A percentile compares a stretch with the other conserved stretches of the same genome.
These are phyloP conservation scores for Eimeria zaria DNA, from an alignment of 169 alveolate species.

Conservation along the genomic window DNA sequence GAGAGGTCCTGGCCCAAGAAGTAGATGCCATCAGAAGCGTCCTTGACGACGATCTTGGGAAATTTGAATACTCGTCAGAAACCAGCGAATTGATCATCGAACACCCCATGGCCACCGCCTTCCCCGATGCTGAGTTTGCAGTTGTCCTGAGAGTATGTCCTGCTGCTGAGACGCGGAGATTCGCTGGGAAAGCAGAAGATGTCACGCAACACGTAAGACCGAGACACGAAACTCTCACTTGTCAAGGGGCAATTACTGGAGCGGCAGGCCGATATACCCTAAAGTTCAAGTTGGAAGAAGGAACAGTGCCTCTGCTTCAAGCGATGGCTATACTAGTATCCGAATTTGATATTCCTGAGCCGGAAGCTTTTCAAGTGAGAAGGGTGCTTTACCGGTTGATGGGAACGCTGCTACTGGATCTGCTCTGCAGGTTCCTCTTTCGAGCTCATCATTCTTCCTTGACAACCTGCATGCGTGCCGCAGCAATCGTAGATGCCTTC, in stretches of 20 bases:
- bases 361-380: conserved; percentile 32
- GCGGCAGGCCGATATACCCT: conserved; percentile 52
- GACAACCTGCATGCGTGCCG: background rate
- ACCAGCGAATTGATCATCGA: conserved; percentile 51
- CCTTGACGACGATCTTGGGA: conserved; percentile 58
- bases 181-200: conserved; percentile 46
- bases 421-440: background rate
- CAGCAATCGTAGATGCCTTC: background rate
- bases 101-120: conserved; percentile 69
- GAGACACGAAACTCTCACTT: background rate
- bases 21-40: conserved; percentile 41
- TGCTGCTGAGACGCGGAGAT: conserved; percentile 15
- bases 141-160: conserved; percentile 20
- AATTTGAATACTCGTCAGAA: conserved; percentile 31
- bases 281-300: background rate
- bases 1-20: conserved; percentile 57
- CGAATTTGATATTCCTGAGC: background rate
- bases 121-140: conserved; percentile 61
- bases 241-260: conserved; percentile 17
- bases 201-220: background rate
- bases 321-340: background rate
- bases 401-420: background rate
- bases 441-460: background rate
- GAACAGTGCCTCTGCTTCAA: conserved; percentile 24
- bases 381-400: background rate